These are phyloP conservation scores for Alternaria infectoria DNA, from an alignment of 2,329 filamentous ascomycete species.

Conservation along the genomic window DNA sequence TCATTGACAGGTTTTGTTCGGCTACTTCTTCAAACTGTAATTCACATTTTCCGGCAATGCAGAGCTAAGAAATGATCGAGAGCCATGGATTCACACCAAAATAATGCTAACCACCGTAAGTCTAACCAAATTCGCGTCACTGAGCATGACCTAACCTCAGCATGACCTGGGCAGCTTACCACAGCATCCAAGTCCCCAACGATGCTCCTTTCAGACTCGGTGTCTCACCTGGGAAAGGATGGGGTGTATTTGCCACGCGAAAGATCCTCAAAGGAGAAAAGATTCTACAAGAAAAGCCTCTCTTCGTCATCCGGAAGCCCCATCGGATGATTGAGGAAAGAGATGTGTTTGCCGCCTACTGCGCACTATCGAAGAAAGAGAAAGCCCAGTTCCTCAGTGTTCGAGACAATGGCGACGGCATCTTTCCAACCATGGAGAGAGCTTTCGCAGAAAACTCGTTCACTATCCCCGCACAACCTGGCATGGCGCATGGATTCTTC, in stretches of 20 bases:
- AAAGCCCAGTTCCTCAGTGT: neutral
- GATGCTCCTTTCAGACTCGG: slow-evolving; percentile 4
- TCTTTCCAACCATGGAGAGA: neutral
- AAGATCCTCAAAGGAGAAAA: neutral
- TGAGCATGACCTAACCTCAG: neutral
- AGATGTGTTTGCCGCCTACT: slow-evolving; percentile 3
- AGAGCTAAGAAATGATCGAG: neutral
- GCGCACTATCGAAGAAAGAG: neutral
- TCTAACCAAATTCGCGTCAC: neutral
- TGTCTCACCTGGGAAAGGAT: slow-evolving; percentile 12
- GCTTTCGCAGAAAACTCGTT: neutral
- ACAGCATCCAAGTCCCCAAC: slow-evolving; percentile 1
- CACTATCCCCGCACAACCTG: neutral
- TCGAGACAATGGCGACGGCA: neutral
- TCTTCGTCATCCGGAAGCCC: slow-evolving; percentile 13
- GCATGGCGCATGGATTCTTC: slow-evolving; percentile 1
- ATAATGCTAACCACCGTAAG: neutral
- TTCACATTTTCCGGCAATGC: neutral
- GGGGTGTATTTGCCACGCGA: slow-evolving; percentile 12
- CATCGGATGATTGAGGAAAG: slow-evolving; percentile 6
- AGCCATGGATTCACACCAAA: neutral
- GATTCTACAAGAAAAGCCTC: slow-evolving; percentile 9
- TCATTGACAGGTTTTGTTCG: neutral
- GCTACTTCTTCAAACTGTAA: neutral
- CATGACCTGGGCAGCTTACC: slow-evolving; percentile 3